Percentiles rank a stretch among this genome's conserved stretches.
phyloP scores from a whole-genome alignment of 441 rosid species.

The Adansonia grandidieri region DNA sequence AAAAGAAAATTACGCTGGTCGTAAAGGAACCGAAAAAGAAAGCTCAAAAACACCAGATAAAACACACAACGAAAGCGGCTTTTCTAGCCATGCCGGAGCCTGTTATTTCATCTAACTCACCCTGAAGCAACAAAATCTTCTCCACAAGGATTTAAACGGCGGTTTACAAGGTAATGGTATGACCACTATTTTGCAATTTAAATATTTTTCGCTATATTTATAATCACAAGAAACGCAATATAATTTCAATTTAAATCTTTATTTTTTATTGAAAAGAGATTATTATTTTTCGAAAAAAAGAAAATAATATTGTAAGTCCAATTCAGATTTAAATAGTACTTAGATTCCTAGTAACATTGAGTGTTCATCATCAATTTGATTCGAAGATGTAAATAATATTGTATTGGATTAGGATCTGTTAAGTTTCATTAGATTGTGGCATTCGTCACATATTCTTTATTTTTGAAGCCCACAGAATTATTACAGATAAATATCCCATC shows the following conservation, averaged over 20 bases:
- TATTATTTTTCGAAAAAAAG: background rate
- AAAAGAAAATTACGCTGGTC: background rate
- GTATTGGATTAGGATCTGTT: background rate
- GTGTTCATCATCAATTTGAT: background rate
- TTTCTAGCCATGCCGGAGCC: background rate
- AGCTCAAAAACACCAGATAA: constrained; percentile 6
- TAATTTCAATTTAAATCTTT: too few relatives aligned
- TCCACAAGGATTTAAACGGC: too few relatives aligned
- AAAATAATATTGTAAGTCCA: background rate
- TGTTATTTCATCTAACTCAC: background rate
- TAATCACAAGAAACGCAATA: too few relatives aligned
- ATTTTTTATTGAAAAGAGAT: too few relatives aligned
- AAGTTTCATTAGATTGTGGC: background rate
- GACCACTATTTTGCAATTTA: too few relatives aligned
- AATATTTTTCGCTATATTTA: too few relatives aligned
- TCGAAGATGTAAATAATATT: background rate
- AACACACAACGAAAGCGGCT: background rate
- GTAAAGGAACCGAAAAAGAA: constrained; percentile 17
- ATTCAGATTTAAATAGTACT: background rate
- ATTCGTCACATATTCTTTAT: background rate
- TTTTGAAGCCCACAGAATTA: background rate
- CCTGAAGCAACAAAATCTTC: background rate
- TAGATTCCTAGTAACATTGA: background rate
- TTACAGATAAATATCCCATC: background rate
- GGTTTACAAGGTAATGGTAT: too few relatives aligned